These are phyloP conservation scores for Aspergillus nidulans DNA, from an alignment of 495 filamentous ascomycete genomes.

Conservation along the genomic window DNA sequence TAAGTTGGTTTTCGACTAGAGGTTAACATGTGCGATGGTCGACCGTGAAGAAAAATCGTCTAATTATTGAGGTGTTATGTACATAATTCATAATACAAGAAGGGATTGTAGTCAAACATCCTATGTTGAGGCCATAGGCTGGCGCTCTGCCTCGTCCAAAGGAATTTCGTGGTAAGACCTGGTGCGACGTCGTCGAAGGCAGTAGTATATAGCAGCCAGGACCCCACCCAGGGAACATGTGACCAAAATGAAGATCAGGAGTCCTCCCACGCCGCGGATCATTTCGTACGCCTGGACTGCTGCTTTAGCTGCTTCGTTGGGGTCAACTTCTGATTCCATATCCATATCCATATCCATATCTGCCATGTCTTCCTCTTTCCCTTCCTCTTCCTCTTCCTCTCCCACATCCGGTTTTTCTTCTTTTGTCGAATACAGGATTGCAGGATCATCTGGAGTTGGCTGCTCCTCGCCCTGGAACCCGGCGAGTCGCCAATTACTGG, in stretches of 20 bases:
- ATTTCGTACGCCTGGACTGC: slow-evolving; percentile 34
- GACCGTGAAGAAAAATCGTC: background rate
- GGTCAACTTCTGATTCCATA: slow-evolving; percentile 12
- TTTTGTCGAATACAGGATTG: slow-evolving; percentile 22
- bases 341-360: slow-evolving; percentile 8
- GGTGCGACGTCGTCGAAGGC: slow-evolving; percentile 22
- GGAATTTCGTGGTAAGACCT: slow-evolving; percentile 33
- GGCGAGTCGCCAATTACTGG: slow-evolving; percentile 31
- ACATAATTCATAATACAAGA: slow-evolving; percentile 12
- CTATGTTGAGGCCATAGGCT: slow-evolving; percentile 16
- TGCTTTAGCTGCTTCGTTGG: slow-evolving; percentile 31
- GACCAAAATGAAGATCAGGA: slow-evolving; percentile 32
- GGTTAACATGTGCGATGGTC: background rate
- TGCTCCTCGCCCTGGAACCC: slow-evolving; percentile 26
- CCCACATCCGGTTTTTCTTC: slow-evolving; percentile 11
- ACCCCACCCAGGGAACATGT: slow-evolving; percentile 25
- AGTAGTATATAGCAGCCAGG: slow-evolving; percentile 21
- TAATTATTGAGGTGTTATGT: background rate
- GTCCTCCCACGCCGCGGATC: slow-evolving; percentile 29
- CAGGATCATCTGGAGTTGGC: slow-evolving; percentile 32
- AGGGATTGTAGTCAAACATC: background rate
- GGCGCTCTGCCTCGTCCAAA: slow-evolving; percentile 31
- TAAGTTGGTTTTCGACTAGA: slow-evolving; percentile 5
- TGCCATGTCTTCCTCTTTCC: slow-evolving; percentile 4
- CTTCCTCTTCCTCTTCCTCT: background rate